Base-by-base conservation (phyloP, 108 stramenopile species). In the Nannochloropsis salina region DNA sequence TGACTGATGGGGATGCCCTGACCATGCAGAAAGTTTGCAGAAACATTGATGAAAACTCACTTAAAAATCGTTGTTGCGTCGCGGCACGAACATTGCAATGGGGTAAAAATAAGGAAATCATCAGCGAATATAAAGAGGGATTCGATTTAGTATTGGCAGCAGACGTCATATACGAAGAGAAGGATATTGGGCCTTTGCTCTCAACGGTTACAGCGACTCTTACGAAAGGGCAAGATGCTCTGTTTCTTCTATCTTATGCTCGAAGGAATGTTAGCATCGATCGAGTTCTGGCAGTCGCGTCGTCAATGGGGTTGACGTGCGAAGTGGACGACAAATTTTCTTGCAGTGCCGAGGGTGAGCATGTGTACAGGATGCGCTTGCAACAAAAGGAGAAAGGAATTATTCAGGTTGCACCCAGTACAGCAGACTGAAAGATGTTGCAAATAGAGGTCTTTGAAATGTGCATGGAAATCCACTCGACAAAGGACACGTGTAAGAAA, bases 111-210 rank as follows among this genome's bases (percentile, higher is more conserved):
- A 15, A 6, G n/a, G 2, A 74, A 6, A 15, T 74, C n/a, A n/a
- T 74, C 4, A 74, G 15, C 3, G 61, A 74, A 74, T 74, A 2
- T n/a, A 15, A 15, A n/a, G 61, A 74, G 15, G 15, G 15, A n/a
- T 74, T 74, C n/a, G 61, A 74, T 74, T 74, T 74, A n/a, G 61
- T 74, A n/a, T n/a, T 74, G 8, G 61, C 61, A n/a, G 61, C 61
- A n/a, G 61, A 74, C n/a, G 61, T 74, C 4, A 74, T 74, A 74
- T 74, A 74, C n/a, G 61, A 74, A n/a, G 61, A 74, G 61, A n/a
- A 15, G 8, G 61, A 1, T n/a, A 74, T 74, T n/a, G 61, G 15
- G 61, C 61, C 61, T 15, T 74, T 74, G n/a, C 61, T 74, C n/a
- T n/a, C 15, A n/a, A 74, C 61, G n/a, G 61, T 74, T 15, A n/a